Base-by-base conservation (phyloP, 257 asterid genomes). In the Solanum okadae region DNA sequence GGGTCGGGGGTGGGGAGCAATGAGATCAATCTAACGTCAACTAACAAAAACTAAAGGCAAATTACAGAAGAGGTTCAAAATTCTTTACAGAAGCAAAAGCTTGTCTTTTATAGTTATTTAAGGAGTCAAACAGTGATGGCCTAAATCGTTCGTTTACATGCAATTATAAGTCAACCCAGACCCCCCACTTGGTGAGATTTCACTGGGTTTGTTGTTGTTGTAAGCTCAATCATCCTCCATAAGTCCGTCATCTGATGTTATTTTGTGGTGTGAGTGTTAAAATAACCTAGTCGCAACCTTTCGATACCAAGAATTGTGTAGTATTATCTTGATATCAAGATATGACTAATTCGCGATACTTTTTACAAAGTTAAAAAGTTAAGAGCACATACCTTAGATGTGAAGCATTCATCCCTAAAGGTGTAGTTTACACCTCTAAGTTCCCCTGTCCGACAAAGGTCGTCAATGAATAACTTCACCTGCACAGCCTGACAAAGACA, bases 401-500 rank as follows among this genome's bases (percentile, higher is more conserved):
- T 93, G 91, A 88, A 96, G 90, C 94, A 87, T 91, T 97, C 99
- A 23, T 96, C 93, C 98, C 98, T 95, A 87, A 90, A 94, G 22
- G 98, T 95, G 90, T 95, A 97, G 61, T 90, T 95, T 56, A 97
- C 71, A 87, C 93, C 96, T 87, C 89, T 93, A 88, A 97, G 93
- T 88, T 94, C 94, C 89, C 98, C 96, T 5, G 98, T 94, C 83
- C 88, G 88, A 46, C 88, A 88, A 87, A 96, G 99, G 70, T 91
- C 98, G 49, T 94, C 98, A 49, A 93, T 59, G 63, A 96, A 90
- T 61, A 92, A 76, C 92, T 94, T 95, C 88, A 96, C 95, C 83
- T 94, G 96, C 88, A 92, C 86, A 31, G 95, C 96, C 99, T 97
- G 93, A 33, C 72, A 87, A 63, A 88, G 52, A 85, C 34, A 59